Evolutionary conservation across 352 stramenopile species (phyloP).

Genomic region (Blastocystis sp.): DNA sequence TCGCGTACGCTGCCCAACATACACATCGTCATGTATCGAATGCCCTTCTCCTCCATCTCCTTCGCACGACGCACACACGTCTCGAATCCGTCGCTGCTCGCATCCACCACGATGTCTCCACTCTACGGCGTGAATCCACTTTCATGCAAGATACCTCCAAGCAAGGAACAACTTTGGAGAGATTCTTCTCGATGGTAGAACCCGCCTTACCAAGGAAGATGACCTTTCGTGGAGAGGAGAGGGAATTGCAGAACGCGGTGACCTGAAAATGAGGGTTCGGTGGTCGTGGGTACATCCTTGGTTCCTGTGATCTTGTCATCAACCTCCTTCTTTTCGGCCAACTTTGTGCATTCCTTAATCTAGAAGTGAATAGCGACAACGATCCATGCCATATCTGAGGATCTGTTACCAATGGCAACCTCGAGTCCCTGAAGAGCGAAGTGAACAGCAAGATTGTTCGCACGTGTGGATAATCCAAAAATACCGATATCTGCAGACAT

Average conservation of each 20-base stretch:
- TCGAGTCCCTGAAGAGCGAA: slow-evolving; percentile 90
- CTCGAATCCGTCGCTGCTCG: slow-evolving; percentile 95
- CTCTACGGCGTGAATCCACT: slow-evolving; percentile 62
- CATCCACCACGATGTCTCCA: slow-evolving; percentile 94
- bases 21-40: slow-evolving; percentile 88
- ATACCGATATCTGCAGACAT: slow-evolving; percentile 66
- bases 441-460: slow-evolving; percentile 97
- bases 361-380: slow-evolving; percentile 60
- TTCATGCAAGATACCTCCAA: slow-evolving; percentile 59
- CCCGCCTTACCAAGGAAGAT: slow-evolving; percentile 94
- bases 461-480: slow-evolving; percentile 82
- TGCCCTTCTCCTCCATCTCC: slow-evolving; percentile 81
- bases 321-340: slow-evolving; percentile 84
- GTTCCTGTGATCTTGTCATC: slow-evolving; percentile 73
- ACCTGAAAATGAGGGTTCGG: neutral
- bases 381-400: slow-evolving; percentile 66
- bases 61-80: slow-evolving; percentile 83
- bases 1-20: slow-evolving; percentile 20
- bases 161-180: slow-evolving; percentile 20
- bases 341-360: slow-evolving; percentile 82
- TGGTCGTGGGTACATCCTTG: slow-evolving; percentile 69
- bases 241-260: slow-evolving; percentile 70
- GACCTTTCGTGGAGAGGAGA: slow-evolving; percentile 85
- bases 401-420: slow-evolving; percentile 89
- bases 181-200: slow-evolving; percentile 79